Base-by-base conservation (phyloP, 139 green algal genomes). In the Micromonas commoda region DNA sequence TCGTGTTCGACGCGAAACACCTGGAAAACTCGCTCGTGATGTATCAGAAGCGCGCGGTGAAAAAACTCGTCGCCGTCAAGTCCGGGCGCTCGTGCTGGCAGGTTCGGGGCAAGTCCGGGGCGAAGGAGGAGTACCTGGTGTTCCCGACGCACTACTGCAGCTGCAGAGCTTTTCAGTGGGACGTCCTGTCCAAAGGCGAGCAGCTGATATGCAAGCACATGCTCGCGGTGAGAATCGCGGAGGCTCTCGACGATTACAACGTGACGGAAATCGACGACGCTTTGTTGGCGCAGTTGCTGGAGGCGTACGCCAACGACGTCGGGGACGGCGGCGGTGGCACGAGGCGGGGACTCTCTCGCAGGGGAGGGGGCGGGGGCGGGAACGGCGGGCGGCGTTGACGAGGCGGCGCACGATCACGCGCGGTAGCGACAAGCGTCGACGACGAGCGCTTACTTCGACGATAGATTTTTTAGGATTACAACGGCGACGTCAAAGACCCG, bases 111-210 rank as follows among this genome's bases (percentile, higher is more conserved):
- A 61, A 28, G 67, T 31, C 2, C 1, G 51, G 33, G 60, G 54
- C 9, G 28, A 6, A 80, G 33, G 52, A 73, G 29, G n/a, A 28
- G 39, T 79, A 82, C 73, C 35, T 82, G 51, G 45, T 26, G 34
- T 76, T 72, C n/a, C 78, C 78, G 3, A 24, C 24, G 29, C 67
- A 82, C 45, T 82, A 79, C 60, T 82, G 78, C 71, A 37, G 37
- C 53, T 82, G 78, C 65, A 45, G 67, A 24, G 34, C 70, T 26
- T 82, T 82, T 6, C 20, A 54, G 0, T 82, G 67, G 60, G 67
- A 82, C n/a, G 67, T 78, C 0, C 16, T 82, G n/a, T 54, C n/a
- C 28, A 66, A 51, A 21, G 78, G 71, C 34, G 78, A 82, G 2
- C 26, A 13, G 64, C 32, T 79, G 24, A 29, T 64, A n/a, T 82